Conservation (phyloP, 352 stramenopile species). For the Thalassiosira mediterranea region DNA sequence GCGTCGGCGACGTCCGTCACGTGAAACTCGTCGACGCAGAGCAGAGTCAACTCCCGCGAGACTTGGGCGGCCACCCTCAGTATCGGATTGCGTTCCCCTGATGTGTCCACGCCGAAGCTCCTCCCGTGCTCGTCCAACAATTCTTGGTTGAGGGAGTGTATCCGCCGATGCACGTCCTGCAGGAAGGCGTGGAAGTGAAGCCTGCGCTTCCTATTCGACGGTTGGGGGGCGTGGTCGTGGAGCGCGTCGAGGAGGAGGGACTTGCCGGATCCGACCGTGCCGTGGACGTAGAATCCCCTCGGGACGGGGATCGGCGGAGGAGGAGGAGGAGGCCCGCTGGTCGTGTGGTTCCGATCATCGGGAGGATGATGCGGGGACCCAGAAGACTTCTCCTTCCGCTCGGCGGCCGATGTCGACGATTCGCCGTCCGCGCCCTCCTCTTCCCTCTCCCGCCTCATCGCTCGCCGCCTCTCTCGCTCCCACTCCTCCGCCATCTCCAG, state of each 20-base stretch:
- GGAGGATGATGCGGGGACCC: too few species aligned
- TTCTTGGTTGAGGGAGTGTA: conserved; percentile 90
- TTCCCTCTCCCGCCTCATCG: conserved; percentile 12
- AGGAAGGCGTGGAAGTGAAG: conserved; percentile 99
- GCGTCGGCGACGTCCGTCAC: conserved; percentile 96
- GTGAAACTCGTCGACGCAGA: conserved; percentile 99
- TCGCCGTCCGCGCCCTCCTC: conserved; percentile 8
- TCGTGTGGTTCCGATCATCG: background rate
- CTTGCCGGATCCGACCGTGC: conserved; percentile 94
- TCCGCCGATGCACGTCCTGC: conserved; percentile 91
- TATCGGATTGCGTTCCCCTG: conserved; percentile 68
- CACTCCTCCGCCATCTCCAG: conserved; percentile 15
- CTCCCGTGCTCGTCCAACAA: conserved; percentile 86
- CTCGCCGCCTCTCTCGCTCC: conserved; percentile 5
- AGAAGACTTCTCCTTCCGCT: conserved; percentile 14
- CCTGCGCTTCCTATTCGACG: conserved; percentile 38
- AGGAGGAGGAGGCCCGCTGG: background rate
- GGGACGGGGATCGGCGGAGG: conserved; percentile 68
- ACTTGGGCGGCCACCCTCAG: conserved; percentile 87
- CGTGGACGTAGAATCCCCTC: conserved; percentile 94
- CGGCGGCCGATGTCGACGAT: conserved; percentile 11
- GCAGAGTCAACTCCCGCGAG: conserved; percentile 87
- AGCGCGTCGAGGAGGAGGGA: conserved; percentile 97
- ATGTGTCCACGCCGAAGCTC: conserved; percentile 88
- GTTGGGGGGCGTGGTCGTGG: conserved; percentile 58